phyloP scores from a whole-genome alignment of 1,284 basidiomycete species.

The Sanghuangporus baumii region DNA sequence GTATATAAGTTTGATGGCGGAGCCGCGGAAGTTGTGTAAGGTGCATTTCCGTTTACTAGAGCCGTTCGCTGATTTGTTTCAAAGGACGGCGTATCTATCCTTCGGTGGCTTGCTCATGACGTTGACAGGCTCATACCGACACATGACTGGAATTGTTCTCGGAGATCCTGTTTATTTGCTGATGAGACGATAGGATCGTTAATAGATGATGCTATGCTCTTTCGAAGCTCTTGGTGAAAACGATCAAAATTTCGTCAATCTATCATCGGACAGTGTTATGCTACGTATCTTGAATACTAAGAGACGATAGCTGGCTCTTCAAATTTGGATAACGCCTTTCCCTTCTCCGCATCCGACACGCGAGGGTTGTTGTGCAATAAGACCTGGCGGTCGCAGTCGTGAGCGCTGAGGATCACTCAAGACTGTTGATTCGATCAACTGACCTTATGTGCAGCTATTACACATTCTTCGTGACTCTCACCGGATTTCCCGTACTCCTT shows the following conservation, averaged over 20 bases:
- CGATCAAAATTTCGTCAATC: neutral
- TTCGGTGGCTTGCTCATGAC: constrained; percentile 98
- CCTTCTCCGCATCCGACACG: constrained; percentile 25
- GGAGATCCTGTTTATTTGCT: constrained; percentile 92
- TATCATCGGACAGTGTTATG: neutral
- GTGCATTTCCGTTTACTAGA: neutral
- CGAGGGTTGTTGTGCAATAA: constrained; percentile 24
- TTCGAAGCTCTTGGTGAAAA: too few species aligned
- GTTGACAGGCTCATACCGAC: constrained; percentile 87
- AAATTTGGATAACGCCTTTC: constrained; percentile 23
- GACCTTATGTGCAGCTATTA: constrained; percentile 24
- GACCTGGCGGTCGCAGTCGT: neutral
- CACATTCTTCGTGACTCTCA: constrained; percentile 17
- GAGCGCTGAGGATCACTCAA: neutral
- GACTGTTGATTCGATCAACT: neutral
- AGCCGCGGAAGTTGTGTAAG: constrained; percentile 72
- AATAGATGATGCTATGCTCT: neutral
- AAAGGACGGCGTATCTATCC: constrained; percentile 89
- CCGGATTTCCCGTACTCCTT: constrained; percentile 14
- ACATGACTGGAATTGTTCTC: constrained; percentile 88
- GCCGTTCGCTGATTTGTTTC: constrained; percentile 12
- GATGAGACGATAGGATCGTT: constrained; percentile 60
- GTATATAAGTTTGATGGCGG: constrained; percentile 97
- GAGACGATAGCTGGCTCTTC: constrained; percentile 15
- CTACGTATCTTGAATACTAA: neutral